These are phyloP conservation scores for Malassezia nana DNA, from an alignment of 1,284 basidiomycete genomes.

Conservation along the genomic window DNA sequence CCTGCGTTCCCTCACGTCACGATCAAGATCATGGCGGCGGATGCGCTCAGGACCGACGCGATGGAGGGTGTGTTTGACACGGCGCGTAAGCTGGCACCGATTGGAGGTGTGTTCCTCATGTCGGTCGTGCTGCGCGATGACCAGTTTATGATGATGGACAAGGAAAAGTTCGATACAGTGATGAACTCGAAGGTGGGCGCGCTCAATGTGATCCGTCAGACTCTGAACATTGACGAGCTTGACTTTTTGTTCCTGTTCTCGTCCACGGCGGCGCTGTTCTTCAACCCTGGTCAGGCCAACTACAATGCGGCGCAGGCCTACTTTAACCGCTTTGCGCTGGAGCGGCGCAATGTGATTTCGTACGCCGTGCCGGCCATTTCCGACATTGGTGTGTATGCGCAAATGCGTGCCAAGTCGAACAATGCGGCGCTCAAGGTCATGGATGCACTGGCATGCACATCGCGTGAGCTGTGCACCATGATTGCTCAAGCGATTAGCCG, in stretches of 20 bases:
- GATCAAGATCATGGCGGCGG: conserved; percentile 18
- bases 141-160: conserved; percentile 17
- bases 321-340: conserved; percentile 20
- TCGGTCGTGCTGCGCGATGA: conserved; percentile 19
- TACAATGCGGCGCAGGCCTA: conserved; percentile 21
- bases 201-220: conserved; percentile 12
- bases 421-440: conserved; percentile 20
- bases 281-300: conserved; percentile 21
- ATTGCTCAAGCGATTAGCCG: conserved; percentile 14
- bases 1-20: conserved; percentile 17
- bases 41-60: conserved; percentile 14
- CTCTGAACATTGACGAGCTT: conserved; percentile 12
- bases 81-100: conserved; percentile 9
- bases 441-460: conserved; percentile 18
- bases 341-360: conserved; percentile 16
- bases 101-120: conserved; percentile 20
- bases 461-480: conserved; percentile 18
- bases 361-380: conserved; percentile 21
- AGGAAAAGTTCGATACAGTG: conserved; percentile 20
- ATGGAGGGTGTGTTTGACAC: conserved; percentile 18
- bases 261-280: conserved; percentile 19
- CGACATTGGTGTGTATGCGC: conserved; percentile 20
- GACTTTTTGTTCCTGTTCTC: conserved; percentile 22
- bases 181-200: conserved; percentile 18
- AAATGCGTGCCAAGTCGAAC: conserved; percentile 13